Base-by-base conservation (phyloP, 148 eudicot genomes). In the Rhododendron vialii region DNA sequence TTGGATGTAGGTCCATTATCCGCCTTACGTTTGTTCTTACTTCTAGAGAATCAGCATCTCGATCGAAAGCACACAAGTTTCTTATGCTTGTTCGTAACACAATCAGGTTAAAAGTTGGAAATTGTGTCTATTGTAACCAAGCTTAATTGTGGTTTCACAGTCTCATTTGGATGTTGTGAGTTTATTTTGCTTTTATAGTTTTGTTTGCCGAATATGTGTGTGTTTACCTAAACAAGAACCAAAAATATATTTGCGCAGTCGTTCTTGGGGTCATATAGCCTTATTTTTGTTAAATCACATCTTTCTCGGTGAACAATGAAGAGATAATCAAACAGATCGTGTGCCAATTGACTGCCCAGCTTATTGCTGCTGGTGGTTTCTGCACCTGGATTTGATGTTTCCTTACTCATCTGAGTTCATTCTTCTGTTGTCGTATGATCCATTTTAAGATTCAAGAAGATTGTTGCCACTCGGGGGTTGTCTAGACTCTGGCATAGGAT, bases 321-420 rank as follows among this genome's bases (percentile, higher is more conserved):
- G 51, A 78, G 15, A 75, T 8, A 17, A 86, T 82, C 17, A 18
- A 51, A 47, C 85, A 36, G 85, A 86, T 86, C 45, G 2, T 74
- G 38, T 73, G 88, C 81, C 74, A n/a, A 48, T 73, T 86, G 28
- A 74, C 71, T 86, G 88, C 84, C 88, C 84, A 77, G 85, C 53
- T 82, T 74, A 38, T 50, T 15, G 89, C 89, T 87, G 89, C 51
- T 10, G 86, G 83, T 73, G 86, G 86, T 84, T 87, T 87, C 63
- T 83, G 69, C 38, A 69, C 78, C 55, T 51, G 80, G 86, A 87
- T 87, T 59, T 84, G 86, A 87, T 84, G 83, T 17, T 80, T 71
- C 48, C 86, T 87, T 84, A 79, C 86, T 87, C 89, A 87, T 87
- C 89, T 80, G 89, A 87, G 84, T 87, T 59, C 82, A 57, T 78